Percentiles rank a stretch among this genome's conserved stretches.
phyloP scores from a whole-genome alignment of 1,139 yeast genomes.

The Pichia sp. region DNA sequence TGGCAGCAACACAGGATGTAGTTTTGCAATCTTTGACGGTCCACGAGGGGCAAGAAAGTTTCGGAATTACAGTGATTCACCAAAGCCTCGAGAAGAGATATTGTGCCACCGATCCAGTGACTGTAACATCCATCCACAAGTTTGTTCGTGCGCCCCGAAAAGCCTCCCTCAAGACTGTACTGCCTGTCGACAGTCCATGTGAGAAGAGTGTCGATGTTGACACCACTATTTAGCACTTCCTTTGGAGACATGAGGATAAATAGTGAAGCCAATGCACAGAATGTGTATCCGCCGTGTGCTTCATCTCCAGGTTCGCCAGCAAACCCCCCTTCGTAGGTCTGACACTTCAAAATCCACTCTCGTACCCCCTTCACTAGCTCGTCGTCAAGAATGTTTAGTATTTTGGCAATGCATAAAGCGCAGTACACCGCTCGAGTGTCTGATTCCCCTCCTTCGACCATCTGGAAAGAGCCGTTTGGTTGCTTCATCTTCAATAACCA shows the following conservation, averaged over 20 bases:
- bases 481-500: slow-evolving; percentile 70
- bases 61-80: slow-evolving; percentile 22
- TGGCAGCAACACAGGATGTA: slow-evolving; percentile 81
- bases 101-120: slow-evolving; percentile 89
- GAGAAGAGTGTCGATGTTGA: slow-evolving; percentile 41
- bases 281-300: slow-evolving; percentile 97
- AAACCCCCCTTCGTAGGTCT: slow-evolving; percentile 94
- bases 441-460: slow-evolving; percentile 76
- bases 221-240: slow-evolving; percentile 21
- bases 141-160: slow-evolving; percentile 86
- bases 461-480: slow-evolving; percentile 66
- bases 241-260: slow-evolving; percentile 43
- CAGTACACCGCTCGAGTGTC: slow-evolving; percentile 90
- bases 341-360: slow-evolving; percentile 68
- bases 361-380: slow-evolving; percentile 53
- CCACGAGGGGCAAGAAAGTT: slow-evolving; percentile 35
- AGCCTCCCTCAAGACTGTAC: slow-evolving; percentile 71
- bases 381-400: slow-evolving; percentile 60
- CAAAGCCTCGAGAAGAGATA: slow-evolving; percentile 59
- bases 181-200: slow-evolving; percentile 76
- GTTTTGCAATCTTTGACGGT: slow-evolving; percentile 53
- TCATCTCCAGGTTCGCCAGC: slow-evolving; percentile 79
- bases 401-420: slow-evolving; percentile 68
- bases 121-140: slow-evolving; percentile 95
- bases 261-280: slow-evolving; percentile 78